Conservation (phyloP, 768 basidiomycete genomes). For the Coprinopsis strossmayeri region DNA sequence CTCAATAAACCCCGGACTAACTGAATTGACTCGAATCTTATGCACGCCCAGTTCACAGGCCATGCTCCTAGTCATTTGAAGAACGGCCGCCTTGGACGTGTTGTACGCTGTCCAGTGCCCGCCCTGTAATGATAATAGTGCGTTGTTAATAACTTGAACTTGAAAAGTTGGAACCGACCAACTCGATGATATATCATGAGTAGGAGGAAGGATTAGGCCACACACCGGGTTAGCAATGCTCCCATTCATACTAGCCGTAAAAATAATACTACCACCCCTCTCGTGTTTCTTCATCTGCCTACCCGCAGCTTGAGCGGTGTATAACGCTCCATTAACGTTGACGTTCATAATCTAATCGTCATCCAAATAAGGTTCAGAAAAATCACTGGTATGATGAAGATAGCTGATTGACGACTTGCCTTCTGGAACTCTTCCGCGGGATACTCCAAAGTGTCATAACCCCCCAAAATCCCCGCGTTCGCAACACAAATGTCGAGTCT, state of each 20-base stretch:
- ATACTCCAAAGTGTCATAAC: constrained; percentile 50
- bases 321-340: constrained; percentile 54
- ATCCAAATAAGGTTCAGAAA: too few species aligned
- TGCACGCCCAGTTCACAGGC: constrained; percentile 68
- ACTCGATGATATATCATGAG: too few species aligned
- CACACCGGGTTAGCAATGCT: constrained; percentile 46
- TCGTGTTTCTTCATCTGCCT: constrained; percentile 47
- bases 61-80: constrained; percentile 74
- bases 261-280: constrained; percentile 45
- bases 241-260: constrained; percentile 58
- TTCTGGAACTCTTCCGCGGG: constrained; percentile 43
- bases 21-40: constrained; percentile 61
- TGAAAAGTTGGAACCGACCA: neutral
- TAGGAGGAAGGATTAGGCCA: neutral
- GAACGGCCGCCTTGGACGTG: constrained; percentile 66
- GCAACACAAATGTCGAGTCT: constrained; percentile 61
- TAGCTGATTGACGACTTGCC: too few species aligned
- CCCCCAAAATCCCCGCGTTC: constrained; percentile 54
- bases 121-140: too few species aligned
- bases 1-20: constrained; percentile 70
- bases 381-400: too few species aligned
- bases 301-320: constrained; percentile 56
- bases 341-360: constrained; percentile 47
- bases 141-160: too few species aligned
- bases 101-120: constrained; percentile 72